Base-by-base conservation (phyloP, 352 stramenopile species). In the Phytophthora aleatoria region DNA sequence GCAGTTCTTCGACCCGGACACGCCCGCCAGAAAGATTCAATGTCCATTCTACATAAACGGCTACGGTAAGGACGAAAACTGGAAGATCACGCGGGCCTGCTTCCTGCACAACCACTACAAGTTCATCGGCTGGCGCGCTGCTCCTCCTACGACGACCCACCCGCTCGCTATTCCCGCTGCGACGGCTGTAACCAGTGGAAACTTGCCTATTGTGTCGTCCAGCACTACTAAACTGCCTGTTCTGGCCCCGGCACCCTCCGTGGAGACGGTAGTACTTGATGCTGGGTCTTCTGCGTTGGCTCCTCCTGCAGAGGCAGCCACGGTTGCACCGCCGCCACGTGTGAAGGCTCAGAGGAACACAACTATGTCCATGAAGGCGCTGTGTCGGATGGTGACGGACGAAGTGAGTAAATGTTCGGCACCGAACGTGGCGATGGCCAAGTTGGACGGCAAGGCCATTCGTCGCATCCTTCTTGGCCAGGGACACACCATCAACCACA, bases 51-150 rank as follows among this genome's bases (percentile, higher is more conserved):
- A 93, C 71, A 83, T 93, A 26, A 93, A 93, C 47, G 82, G 82
- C 52, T 93, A 86, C 63, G 85, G 82, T 45, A 83, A 83, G 28
- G 76, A 83, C 7, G n/a, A 61, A 1, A 57, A 67, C 5, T 93
- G 85, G 85, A 93, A 93, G 61, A 79, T 93, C 65, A 93, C 85
- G 39, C 73, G 81, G 15, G 85, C 79, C 16, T 90, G 81, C 55
- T 89, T 90, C 39, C 31, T 91, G 57, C 85, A 93, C 56, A 93
- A 93, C 71, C 85, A 93, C 71, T 90, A 90, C 77, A 93, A 93
- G 70, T 93, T 91, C 54, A 90, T 93, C 20, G 84, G 84, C 49
- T 85, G 77, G 67, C 71, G 80, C 2, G 55, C 73, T 11, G 58
- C 62, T 24, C 57, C 64, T 1, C 44, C 11, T n/a, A n/a, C 38